Conservation (phyloP, 2,329 filamentous ascomycete genomes). For the Colletotrichum tropicicola region DNA sequence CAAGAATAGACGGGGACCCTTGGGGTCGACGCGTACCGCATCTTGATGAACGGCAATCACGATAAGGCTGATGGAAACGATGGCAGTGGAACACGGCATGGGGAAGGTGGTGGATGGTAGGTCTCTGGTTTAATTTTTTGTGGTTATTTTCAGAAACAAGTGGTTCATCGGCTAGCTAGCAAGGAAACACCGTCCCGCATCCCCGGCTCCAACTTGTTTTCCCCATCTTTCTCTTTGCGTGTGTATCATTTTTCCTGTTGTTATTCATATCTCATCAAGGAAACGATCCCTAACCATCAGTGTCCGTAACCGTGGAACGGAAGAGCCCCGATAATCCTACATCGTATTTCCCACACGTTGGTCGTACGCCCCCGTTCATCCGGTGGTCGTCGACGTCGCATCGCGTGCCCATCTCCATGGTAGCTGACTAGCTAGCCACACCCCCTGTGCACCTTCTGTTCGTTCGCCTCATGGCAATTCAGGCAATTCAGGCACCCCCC, state of each 20-base stretch:
- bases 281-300: not conserved
- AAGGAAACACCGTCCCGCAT: not conserved
- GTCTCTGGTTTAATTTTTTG: not conserved
- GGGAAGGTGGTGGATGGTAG: too few relatives aligned
- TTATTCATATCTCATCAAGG: constrained; percentile 16
- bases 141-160: constrained; percentile 9
- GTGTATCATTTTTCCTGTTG: too few relatives aligned
- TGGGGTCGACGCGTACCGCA: not conserved
- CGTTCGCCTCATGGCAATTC: not conserved
- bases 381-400: not conserved
- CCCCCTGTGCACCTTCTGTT: not conserved
- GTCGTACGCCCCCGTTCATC: not conserved
- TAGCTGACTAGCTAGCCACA: too few relatives aligned
- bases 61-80: constrained; percentile 19
- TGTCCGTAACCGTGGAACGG: not conserved
- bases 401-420: not conserved
- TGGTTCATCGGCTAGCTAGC: not conserved
- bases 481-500: constrained; percentile 63
- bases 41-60: not conserved
- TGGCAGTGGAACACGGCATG: too few relatives aligned
- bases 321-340: not conserved
- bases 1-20: constrained; percentile 15
- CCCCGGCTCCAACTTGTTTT: not conserved
- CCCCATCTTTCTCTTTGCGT: too few relatives aligned
- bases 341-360: not conserved